Base-by-base conservation (phyloP, 2,329 filamentous ascomycete genomes). In the Pyrenochaeta sp. region DNA sequence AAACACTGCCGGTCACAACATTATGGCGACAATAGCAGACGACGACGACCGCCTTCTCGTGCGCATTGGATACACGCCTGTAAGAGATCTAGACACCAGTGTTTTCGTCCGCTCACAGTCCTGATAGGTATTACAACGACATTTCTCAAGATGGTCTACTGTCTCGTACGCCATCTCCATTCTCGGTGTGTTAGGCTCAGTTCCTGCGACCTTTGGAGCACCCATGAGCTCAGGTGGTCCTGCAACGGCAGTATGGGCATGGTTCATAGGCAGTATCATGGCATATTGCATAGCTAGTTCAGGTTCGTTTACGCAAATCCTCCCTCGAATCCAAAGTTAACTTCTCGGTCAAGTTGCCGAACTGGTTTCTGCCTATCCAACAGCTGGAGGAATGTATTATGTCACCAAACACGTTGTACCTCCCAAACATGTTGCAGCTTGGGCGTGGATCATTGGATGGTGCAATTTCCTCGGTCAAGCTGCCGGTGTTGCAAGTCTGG, bases 331-430 rank as follows among this genome's bases (percentile, higher is more conserved):
- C n/a, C n/a, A n/a, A n/a, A n/a, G n/a, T n/a, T n/a, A n/a, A n/a
- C n/a, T n/a, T n/a, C n/a, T n/a, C n/a, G n/a, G n/a, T n/a, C 14
- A 28, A 78, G 83, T 86, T n/a, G 79, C 83, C 29, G 83, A 86
- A 66, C 68, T 86, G 38, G 82, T 86, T 19, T 86, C 83, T 6
- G 83, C 83, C 21, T 86, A 86, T 68, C 84, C 84, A 22, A 87
- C 84, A 2, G 83, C 83, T 2, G 83, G 83, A 14, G 84, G 84
- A 3, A 86, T 87, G 82, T 86, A 86, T 65, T 87, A 85, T 62
- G 82, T 85, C 22, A 84, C 82, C 7, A 86, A 86, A 57, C 79
- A 84, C 60, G 82, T 86, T 22, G 82, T 86, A 2, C 83, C 83
- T 7, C 71, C 75, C 11, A 76, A 83, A 41, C 78, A 84, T 60